These are phyloP conservation scores for Plectosphaerella sp. DNA, from an alignment of 2,329 filamentous ascomycete species.

Conservation along the genomic window DNA sequence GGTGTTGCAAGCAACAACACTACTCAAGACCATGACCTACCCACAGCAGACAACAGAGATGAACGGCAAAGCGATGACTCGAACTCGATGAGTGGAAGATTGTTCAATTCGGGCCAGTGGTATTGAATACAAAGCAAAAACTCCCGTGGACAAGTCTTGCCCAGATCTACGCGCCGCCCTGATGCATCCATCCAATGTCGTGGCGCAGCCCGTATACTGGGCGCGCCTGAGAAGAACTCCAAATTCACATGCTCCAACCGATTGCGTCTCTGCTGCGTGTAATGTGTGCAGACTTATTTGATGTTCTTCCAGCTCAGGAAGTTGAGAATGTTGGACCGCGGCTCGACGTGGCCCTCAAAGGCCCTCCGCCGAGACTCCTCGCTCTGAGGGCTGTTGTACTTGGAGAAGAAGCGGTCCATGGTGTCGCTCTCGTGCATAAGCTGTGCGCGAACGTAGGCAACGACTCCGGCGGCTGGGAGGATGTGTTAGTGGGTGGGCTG, in stretches of 20 bases:
- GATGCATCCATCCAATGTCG: background rate
- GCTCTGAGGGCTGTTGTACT: conserved; percentile 31
- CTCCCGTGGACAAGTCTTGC: background rate
- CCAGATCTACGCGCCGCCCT: background rate
- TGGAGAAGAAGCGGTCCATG: conserved; percentile 31
- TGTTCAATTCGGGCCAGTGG: no score
- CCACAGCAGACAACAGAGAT: no score
- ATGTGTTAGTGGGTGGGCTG: background rate
- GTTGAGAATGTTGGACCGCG: conserved; percentile 29
- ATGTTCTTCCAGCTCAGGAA: conserved; percentile 20
- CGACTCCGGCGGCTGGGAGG: conserved; percentile 17
- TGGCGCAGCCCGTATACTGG: no score
- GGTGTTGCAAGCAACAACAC: no score
- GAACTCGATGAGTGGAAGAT: no score
- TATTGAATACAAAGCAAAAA: background rate
- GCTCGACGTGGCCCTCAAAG: conserved; percentile 27
- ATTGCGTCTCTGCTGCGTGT: background rate
- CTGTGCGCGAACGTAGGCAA: conserved; percentile 26
- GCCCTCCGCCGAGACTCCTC: conserved; percentile 25
- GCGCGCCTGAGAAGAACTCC: background rate
- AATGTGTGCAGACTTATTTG: background rate
- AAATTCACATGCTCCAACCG: background rate
- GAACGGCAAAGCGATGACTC: no score
- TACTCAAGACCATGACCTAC: no score
- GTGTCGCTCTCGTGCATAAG: conserved; percentile 24